Evolutionary conservation across 371 early-diverging fungal species (phyloP).

Genomic region (Mucor plumbeus): DNA sequence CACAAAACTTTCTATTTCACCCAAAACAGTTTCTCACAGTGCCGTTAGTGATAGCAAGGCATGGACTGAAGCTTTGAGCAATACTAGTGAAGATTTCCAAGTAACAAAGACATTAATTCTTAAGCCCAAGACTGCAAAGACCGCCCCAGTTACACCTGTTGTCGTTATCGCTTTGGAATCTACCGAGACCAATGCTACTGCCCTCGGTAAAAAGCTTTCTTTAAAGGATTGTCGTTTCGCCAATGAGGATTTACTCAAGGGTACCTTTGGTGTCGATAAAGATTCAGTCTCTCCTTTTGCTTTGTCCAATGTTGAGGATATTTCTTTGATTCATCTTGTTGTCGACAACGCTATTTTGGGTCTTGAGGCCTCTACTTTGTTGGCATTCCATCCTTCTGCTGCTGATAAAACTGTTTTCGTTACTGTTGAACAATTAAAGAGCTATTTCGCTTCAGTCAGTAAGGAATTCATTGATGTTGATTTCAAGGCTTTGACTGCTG

Average conservation of each 20-base stretch:
- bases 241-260: conserved; percentile 61
- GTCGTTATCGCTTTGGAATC: conserved; percentile 65
- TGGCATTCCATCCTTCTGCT: conserved; percentile 70
- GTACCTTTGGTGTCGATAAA: conserved; percentile 59
- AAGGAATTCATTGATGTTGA: conserved; percentile 51
- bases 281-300: conserved; percentile 71
- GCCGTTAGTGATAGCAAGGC: conserved; percentile 58
- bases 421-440: conserved; percentile 8
- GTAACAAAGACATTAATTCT: conserved; percentile 70
- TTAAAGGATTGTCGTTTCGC: conserved; percentile 76
- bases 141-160: conserved; percentile 65
- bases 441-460: conserved; percentile 37
- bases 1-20: conserved; percentile 46
- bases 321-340: conserved; percentile 60
- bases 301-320: conserved; percentile 56
- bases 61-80: conserved; percentile 56
- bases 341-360: conserved; percentile 59
- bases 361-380: conserved; percentile 33
- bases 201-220: conserved; percentile 62
- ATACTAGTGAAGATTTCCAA: conserved; percentile 26
- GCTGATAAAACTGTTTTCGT: conserved; percentile 59
- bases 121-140: conserved; percentile 77
- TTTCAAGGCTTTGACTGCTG: conserved; percentile 52
- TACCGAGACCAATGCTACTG: conserved; percentile 58
- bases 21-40: conserved; percentile 57